These are phyloP conservation scores for Kwoniella pini DNA, from an alignment of 768 basidiomycete genomes.

Conservation along the genomic window DNA sequence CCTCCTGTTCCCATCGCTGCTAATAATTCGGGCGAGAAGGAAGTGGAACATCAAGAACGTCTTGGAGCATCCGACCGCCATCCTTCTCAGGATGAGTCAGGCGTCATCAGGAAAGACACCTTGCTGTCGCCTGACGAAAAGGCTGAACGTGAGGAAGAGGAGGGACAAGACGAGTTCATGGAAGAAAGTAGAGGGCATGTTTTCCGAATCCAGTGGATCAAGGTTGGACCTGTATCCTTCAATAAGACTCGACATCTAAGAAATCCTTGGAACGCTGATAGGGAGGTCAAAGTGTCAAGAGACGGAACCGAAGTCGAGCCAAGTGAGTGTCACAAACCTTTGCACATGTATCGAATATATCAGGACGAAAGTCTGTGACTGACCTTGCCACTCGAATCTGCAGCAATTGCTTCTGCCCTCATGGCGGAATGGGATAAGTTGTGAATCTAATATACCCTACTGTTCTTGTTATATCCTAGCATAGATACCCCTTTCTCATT, in stretches of 20 bases:
- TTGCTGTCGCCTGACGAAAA: constrained; percentile 33
- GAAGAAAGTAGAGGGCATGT: constrained; percentile 67
- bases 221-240: constrained; percentile 71
- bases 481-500: background rate
- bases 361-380: no score
- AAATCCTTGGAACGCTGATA: constrained; percentile 89
- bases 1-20: constrained; percentile 24
- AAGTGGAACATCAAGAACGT: constrained; percentile 22
- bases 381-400: no score
- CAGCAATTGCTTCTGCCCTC: constrained; percentile 37
- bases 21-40: background rate
- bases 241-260: constrained; percentile 72
- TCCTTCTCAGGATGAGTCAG: constrained; percentile 33
- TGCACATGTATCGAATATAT: constrained; percentile 8
- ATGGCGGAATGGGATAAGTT: constrained; percentile 48
- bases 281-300: constrained; percentile 62
- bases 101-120: constrained; percentile 53
- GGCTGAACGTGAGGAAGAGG: constrained; percentile 23
- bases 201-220: constrained; percentile 82
- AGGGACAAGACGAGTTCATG: constrained; percentile 42
- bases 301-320: constrained; percentile 95
- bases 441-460: constrained; percentile 1
- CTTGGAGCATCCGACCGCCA: constrained; percentile 26
- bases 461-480: constrained; percentile 15
- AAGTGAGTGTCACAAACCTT: constrained; percentile 37